These are phyloP conservation scores for Austroboletus eburneus DNA, from an alignment of 768 basidiomycete genomes.

Conservation along the genomic window DNA sequence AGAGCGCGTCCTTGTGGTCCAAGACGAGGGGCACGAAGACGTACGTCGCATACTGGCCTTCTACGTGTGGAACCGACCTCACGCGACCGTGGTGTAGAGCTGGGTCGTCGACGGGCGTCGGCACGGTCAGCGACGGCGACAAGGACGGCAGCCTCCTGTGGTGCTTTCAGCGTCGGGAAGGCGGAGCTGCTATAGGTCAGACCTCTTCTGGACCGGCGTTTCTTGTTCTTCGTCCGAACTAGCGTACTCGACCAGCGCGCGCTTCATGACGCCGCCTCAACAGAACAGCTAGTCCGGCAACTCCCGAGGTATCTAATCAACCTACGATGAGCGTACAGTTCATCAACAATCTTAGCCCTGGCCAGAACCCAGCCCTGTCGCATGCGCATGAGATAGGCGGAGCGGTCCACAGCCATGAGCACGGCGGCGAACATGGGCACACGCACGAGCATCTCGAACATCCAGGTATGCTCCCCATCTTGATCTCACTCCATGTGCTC, in stretches of 20 bases:
- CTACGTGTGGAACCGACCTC: conserved; percentile 72
- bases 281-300: no score
- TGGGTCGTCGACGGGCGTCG: conserved; percentile 66
- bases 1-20: conserved; percentile 40
- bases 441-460: conserved; percentile 92
- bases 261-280: conserved; percentile 23
- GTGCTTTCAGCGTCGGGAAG: no score
- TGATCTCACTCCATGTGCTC: neutral
- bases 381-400: conserved; percentile 52
- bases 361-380: conserved; percentile 30
- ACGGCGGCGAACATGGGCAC: conserved; percentile 82
- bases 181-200: neutral
- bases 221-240: conserved; percentile 43
- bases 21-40: conserved; percentile 66
- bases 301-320: no score
- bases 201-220: conserved; percentile 45
- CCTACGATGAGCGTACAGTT: conserved; percentile 68
- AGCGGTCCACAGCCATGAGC: conserved; percentile 45
- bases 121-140: conserved; percentile 42
- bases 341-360: conserved; percentile 59
- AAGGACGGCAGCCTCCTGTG: conserved; percentile 62
- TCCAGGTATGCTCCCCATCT: conserved; percentile 52
- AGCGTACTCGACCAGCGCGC: conserved; percentile 44
- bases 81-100: conserved; percentile 79
- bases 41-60: conserved; percentile 82